Conservation (phyloP, 768 basidiomycete species). For the Mycena haematopus region DNA sequence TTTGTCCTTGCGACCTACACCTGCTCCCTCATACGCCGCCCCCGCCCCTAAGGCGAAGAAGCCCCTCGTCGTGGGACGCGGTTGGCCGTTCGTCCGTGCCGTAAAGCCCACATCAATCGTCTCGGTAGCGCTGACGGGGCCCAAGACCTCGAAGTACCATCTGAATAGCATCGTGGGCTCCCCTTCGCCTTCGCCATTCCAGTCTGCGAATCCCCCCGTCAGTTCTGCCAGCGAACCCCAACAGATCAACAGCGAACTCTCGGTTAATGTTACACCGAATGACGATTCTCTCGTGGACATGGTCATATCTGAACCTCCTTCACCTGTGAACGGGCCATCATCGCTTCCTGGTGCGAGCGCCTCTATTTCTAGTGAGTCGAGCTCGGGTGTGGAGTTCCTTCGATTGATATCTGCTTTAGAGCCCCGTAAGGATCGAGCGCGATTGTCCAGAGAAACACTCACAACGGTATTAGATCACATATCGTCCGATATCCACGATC, state of each 20-base stretch:
- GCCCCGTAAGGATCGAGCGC: background rate
- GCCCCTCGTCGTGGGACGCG: slow-evolving; percentile 22
- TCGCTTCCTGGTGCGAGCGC: background rate
- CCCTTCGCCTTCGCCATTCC: slow-evolving; percentile 12
- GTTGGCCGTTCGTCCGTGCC: slow-evolving; percentile 17
- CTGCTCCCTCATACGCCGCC: background rate
- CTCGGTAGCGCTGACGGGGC: background rate
- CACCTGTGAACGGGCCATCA: slow-evolving; percentile 2
- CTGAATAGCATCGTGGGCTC: slow-evolving; percentile 16
- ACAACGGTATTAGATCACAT: background rate
- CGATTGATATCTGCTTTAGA: background rate
- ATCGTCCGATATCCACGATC: background rate
- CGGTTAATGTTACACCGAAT: slow-evolving; percentile 19
- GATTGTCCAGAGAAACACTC: background rate
- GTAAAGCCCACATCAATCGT: background rate
- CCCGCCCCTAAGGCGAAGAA: slow-evolving; percentile 29
- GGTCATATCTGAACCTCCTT: slow-evolving; percentile 12
- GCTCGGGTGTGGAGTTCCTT: background rate
- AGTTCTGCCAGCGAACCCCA: slow-evolving; percentile 39
- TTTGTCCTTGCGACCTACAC: slow-evolving; percentile 2
- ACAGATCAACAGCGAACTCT: slow-evolving; percentile 32
- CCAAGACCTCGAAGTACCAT: background rate
- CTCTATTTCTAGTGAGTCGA: slow-evolving; percentile 8
- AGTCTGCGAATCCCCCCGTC: slow-evolving; percentile 24
- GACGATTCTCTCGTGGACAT: slow-evolving; percentile 22